A percentile compares a stretch with the other conserved stretches of the same genome.
Conservation (phyloP, 257 asterid genomes). For the Forsythia viridissima region DNA sequence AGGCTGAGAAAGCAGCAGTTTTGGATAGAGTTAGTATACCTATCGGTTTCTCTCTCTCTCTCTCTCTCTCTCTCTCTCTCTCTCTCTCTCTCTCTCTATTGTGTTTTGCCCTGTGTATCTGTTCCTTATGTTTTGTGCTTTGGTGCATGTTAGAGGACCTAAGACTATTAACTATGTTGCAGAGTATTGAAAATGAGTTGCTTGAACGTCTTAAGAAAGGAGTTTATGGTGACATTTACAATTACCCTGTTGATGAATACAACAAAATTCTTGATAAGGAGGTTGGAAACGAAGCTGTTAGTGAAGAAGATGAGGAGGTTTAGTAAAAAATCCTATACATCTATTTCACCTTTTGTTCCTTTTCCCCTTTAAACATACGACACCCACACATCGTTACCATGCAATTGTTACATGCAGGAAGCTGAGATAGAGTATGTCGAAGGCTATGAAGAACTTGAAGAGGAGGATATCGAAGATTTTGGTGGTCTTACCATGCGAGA, state of each 20-base stretch:
- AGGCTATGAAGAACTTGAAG: constrained; percentile 90
- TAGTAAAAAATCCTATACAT: neutral
- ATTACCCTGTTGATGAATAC: constrained; percentile 59
- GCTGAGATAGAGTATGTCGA: constrained; percentile 75
- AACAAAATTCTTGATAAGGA: constrained; percentile 62
- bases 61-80: neutral
- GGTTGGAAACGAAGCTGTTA: constrained; percentile 30
- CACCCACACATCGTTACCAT: constrained; percentile 23
- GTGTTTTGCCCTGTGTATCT: neutral
- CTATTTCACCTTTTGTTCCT: neutral
- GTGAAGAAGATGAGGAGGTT: constrained; percentile 67
- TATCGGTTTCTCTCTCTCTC: neutral
- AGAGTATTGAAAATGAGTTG: constrained; percentile 87
- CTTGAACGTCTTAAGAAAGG: constrained; percentile 75
- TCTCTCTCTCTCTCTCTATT: neutral
- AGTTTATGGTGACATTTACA: constrained; percentile 70
- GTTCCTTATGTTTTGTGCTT: constrained; percentile 9
- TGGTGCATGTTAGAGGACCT: constrained; percentile 5
- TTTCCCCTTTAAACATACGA: neutral
- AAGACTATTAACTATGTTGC: constrained; percentile 26
- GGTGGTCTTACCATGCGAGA: constrained; percentile 37
- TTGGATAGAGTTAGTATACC: constrained; percentile 54
- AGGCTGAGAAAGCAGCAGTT: constrained; percentile 86
- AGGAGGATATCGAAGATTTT: constrained; percentile 88
- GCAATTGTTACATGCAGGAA: constrained; percentile 48